Evolutionary conservation across 768 basidiomycete species (phyloP).

Genomic region (Postia placenta): DNA sequence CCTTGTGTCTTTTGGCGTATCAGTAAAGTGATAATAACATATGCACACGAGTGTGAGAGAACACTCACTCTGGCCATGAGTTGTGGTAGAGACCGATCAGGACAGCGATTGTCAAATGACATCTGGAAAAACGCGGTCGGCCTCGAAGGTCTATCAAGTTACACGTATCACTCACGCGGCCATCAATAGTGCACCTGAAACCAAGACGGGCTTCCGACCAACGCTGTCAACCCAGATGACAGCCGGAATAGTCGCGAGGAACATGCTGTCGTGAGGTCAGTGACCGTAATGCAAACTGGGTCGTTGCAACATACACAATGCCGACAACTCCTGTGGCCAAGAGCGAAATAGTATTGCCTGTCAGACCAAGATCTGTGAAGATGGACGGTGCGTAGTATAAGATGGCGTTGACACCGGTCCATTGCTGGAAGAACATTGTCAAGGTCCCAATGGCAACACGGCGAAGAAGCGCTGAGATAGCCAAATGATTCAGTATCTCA

Average conservation of each 20-base stretch:
- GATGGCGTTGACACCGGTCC: constrained; percentile 75
- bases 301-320: constrained; percentile 46
- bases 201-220: constrained; percentile 67
- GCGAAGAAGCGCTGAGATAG: constrained; percentile 46
- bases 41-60: not conserved
- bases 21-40: not conserved
- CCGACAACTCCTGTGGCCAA: constrained; percentile 72
- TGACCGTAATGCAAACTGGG: not conserved
- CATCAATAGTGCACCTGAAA: constrained; percentile 74
- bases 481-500: not conserved
- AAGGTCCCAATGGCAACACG: constrained; percentile 58
- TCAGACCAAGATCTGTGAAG: constrained; percentile 54
- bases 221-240: constrained; percentile 76
- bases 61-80: constrained; percentile 34
- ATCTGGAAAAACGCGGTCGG: constrained; percentile 31
- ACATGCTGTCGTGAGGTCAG: constrained; percentile 42
- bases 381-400: constrained; percentile 74
- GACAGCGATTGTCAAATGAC: constrained; percentile 66
- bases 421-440: constrained; percentile 80
- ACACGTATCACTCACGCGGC: constrained; percentile 37
- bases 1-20: constrained; percentile 18
- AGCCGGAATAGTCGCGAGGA: constrained; percentile 72
- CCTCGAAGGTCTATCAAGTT: constrained; percentile 1
- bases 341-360: constrained; percentile 52
- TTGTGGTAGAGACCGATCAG: constrained; percentile 54